Base-by-base conservation (phyloP, 179 eudicot genomes). In the Vitellaria paradoxa region DNA sequence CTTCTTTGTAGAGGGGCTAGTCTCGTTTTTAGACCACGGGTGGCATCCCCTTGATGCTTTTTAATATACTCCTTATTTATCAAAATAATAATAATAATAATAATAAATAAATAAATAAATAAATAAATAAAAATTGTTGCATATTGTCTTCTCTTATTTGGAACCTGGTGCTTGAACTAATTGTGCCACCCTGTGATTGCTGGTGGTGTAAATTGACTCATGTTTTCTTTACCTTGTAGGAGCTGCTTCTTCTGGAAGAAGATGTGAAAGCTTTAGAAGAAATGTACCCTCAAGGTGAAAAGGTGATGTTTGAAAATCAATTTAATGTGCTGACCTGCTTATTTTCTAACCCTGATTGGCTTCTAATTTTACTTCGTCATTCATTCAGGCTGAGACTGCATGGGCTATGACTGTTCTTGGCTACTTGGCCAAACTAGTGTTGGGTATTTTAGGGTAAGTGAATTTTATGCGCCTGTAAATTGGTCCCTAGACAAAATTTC, bases 221-320 rank as follows among this genome's bases (percentile, higher is more conserved):
- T 65, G 69, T 71, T n/a, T 67, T 62, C 20, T 13, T 79, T 60
- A 72, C 61, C 70, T 80, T 85, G 73, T 81, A 94, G 98, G 99
- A 96, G 89, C 73, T 94, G 80, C 96, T 89, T 81, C 88, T 92
- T 84, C 77, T 96, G 80, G 99, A 96, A 85, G 96, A 96, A 73
- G 99, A 96, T 76, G 94, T 92, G 42, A 92, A 90, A 69, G 94
- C 94, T 85, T 83, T 96, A 84, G 99, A 96, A 86, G 99, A 96
- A 87, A 94, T 96, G 97, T 96, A 96, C 83, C 99, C 99, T 83
- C 99, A 96, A 85, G 99, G 99, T 77, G 99, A 96, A 89, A 84
- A 96, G 99, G 99, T 94, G 78, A 84, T 76, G 30, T 57, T 65
- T 24, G 67, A 9, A 74, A 68, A 72, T 65, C 26, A 53, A 72